Evolutionary conservation across 208 protist genomes (phyloP), one percentile per base, ranked within the genome.

Genomic region (Leishmania turanica): DNA sequence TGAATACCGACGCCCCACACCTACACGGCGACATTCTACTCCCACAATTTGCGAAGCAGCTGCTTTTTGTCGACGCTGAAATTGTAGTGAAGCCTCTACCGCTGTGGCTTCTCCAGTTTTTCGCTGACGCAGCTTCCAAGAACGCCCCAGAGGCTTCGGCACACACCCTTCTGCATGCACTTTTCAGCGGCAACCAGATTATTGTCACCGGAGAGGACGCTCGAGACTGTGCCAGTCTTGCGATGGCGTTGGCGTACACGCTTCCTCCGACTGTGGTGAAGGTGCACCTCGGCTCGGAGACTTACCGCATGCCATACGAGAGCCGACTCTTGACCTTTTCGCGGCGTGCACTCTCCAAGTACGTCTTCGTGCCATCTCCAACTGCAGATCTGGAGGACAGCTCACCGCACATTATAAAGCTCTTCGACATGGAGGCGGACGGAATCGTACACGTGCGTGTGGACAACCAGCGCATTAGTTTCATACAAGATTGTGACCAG

Each of bases 131-230:
- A 7, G n/a, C 76, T 64, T 78, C 37, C 19, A 49, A 40, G 15
- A 21, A 31, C 42, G 76, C 49, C 0, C 58, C 27, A 21, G 45
- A 69, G 3, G 53, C 75, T 42, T 77, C 86, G 31, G 78, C 87
- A 24, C 77, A 89, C n/a, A n/a, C 65, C 27, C 82, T 97, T 77
- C 65, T 97, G 54, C 31, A 77, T 34, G 88, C 90, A 13, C 84
- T 97, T 11, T 92, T 96, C n/a, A 82, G 74, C 56, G 94, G 94
- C 0, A 91, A 91, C 40, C 94, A 97, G 82, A 90, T 97, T 71
- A 6, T 95, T 42, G 82, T 97, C 34, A 85, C 85, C 7, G 89
- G 90, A 13, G 77, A 80, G 4, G 71, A 89, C 65, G 83, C 84
- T 40, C 70, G 73, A 34, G 84, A 90, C 40, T 88, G 85, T 54